Percentiles rank a stretch among this genome's conserved stretches.
phyloP scores from a whole-genome alignment of 371 early-diverging fungal species.

The Mortierella sp. region DNA sequence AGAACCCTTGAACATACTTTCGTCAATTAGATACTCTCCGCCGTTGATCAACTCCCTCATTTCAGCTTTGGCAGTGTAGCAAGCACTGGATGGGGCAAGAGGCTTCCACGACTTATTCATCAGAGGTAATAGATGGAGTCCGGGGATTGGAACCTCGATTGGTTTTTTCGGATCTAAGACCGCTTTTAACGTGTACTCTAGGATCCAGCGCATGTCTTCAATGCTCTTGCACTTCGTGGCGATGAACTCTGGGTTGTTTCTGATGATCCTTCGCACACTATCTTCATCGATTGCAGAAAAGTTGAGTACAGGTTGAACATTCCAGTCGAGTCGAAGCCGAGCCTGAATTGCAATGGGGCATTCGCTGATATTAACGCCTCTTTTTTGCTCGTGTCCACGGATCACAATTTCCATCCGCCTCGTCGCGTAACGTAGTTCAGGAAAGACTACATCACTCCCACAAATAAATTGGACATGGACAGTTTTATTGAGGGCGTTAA shows the following conservation, averaged over 20 bases:
- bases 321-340: background rate
- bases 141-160: background rate
- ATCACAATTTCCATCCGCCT: background rate
- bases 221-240: background rate
- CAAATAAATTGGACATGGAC: background rate
- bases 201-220: conserved; percentile 14
- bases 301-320: background rate
- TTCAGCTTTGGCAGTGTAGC: background rate
- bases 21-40: conserved; percentile 11
- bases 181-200: conserved; percentile 12
- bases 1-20: background rate
- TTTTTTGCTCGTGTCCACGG: background rate
- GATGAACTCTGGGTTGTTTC: conserved; percentile 11
- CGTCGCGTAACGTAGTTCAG: background rate
- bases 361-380: background rate
- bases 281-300: conserved; percentile 15
- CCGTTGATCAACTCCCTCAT: conserved; percentile 8
- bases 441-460: conserved; percentile 1
- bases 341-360: background rate
- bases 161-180: background rate
- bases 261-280: conserved; percentile 5
- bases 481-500: background rate
- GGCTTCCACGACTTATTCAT: conserved; percentile 21
- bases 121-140: conserved; percentile 19
- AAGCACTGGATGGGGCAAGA: background rate